Conservation (phyloP, 2,329 filamentous ascomycete species). For the Tolypocladium ovalisporum region DNA sequence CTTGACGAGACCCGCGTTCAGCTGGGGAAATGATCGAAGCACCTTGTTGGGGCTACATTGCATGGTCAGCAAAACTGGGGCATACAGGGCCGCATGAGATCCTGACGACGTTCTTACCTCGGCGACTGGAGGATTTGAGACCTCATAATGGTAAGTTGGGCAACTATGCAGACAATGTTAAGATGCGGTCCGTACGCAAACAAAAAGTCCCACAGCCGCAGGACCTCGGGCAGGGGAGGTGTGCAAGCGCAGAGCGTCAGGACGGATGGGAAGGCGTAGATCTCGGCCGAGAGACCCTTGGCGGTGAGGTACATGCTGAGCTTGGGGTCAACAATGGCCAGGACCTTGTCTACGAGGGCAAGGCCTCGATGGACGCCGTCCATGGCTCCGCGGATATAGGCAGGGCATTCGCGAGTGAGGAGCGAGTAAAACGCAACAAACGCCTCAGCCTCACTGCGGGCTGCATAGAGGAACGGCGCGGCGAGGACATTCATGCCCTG, state of each 20-base stretch:
- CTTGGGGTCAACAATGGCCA: constrained; percentile 85
- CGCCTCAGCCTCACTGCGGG: constrained; percentile 87
- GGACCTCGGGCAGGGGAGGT: constrained; percentile 83
- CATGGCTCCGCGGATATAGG: constrained; percentile 93
- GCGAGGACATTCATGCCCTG: constrained; percentile 99
- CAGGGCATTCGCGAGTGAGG: constrained; percentile 78
- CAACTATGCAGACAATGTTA: constrained; percentile 93
- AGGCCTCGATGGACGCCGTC: constrained; percentile 91
- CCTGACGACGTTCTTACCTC: constrained; percentile 43
- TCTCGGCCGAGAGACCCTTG: constrained; percentile 82
- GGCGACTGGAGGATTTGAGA: constrained; percentile 73
- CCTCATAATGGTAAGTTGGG: constrained; percentile 81
- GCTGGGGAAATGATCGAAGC: constrained; percentile 72
- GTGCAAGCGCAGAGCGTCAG: constrained; percentile 93
- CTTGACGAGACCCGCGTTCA: constrained; percentile 78
- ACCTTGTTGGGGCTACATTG: constrained; percentile 82
- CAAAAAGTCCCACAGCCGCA: constrained; percentile 92
- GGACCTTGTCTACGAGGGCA: constrained; percentile 80
- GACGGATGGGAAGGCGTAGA: constrained; percentile 94
- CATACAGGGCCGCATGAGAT: no score
- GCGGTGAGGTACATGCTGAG: constrained; percentile 73
- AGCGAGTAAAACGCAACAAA: constrained; percentile 85
- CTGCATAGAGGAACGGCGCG: constrained; percentile 89
- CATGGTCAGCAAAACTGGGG: constrained; percentile 9
- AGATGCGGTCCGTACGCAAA: constrained; percentile 93